Base-by-base conservation (phyloP, 805 yeast species). In the Metschnikowia kofuensis region DNA sequence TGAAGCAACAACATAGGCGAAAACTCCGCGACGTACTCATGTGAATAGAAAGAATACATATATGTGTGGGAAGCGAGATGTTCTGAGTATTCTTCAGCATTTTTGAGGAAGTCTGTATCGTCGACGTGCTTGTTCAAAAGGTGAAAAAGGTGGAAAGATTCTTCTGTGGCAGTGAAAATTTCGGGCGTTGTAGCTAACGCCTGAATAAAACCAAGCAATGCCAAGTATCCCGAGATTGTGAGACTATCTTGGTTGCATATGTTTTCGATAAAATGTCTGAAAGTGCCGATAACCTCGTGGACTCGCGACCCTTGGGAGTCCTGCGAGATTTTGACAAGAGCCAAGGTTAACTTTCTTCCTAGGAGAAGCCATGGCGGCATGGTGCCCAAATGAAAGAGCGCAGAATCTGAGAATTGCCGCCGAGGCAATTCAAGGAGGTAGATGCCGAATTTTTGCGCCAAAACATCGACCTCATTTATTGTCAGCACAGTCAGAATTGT, bases 401-500 rank as follows among this genome's bases (percentile, higher is more conserved):
- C 67, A 49, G 56, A 65, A 39, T 58, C 66, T 42, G 77, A 69
- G 54, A 82, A 79, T 30, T 60, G 56, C 55, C 77, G 82, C 12
- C 53, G 55, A 10, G 77, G 76, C 30, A 77, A 63, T 41, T 76
- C 80, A 35, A 69, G 52, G 32, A 84, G 74, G 55, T 82, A 81
- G 1, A 70, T 62, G 3, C 72, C 52, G 44, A 83, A 63, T 40
- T 77, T 75, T 9, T 69, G 61, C n/a, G 78, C 58, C 15, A 82
- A 59, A 28, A 73, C 48, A 5, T 64, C 59, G 12, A 79, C 82
- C 41, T 76, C 77, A 6, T 49, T 48, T 4, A 75, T 60, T 10
- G 74, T 67, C 28, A 69, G 69, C 12, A 44, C 32, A 7, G 13
- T 11, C 15, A 21, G 42, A 14, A 34, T 39, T 6, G 54, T 47